Evolutionary conservation across 495 filamentous ascomycete genomes (phyloP).

Genomic region (Massariosphaeria phaeospora): DNA sequence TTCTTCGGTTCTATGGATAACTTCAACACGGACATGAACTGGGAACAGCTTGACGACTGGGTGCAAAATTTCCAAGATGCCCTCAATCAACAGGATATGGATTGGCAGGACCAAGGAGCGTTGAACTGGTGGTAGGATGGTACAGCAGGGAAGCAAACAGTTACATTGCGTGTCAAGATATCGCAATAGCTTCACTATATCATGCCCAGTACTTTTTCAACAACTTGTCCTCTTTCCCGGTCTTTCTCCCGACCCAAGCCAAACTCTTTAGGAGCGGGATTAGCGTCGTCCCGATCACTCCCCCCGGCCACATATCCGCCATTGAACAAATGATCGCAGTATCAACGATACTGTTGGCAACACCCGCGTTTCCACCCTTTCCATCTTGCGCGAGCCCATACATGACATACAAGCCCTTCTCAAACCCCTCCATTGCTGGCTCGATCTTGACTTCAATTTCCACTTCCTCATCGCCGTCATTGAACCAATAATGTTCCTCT

Average conservation of each 20-base stretch:
- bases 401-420: conserved; percentile 1
- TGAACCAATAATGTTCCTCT: background rate
- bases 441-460: background rate
- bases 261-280: background rate
- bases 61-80: conserved; percentile 1
- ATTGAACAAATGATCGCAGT: background rate
- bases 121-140: too few relatives aligned
- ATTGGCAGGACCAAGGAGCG: too few relatives aligned
- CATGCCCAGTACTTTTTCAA: background rate
- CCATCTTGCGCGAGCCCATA: conserved; percentile 5
- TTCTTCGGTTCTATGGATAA: conserved; percentile 2
- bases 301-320: background rate
- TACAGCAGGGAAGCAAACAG: too few relatives aligned
- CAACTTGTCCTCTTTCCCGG: background rate
- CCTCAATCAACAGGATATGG: background rate
- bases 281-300: background rate
- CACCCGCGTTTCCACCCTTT: background rate
- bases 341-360: background rate
- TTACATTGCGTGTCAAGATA: too few relatives aligned
- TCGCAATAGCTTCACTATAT: too few relatives aligned
- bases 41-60: conserved; percentile 21
- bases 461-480: background rate
- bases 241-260: background rate
- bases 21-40: conserved; percentile 11
- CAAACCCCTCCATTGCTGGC: conserved; percentile 2